phyloP scores from a whole-genome alignment of 352 stramenopile species.

The Thraustotheca clavata region DNA sequence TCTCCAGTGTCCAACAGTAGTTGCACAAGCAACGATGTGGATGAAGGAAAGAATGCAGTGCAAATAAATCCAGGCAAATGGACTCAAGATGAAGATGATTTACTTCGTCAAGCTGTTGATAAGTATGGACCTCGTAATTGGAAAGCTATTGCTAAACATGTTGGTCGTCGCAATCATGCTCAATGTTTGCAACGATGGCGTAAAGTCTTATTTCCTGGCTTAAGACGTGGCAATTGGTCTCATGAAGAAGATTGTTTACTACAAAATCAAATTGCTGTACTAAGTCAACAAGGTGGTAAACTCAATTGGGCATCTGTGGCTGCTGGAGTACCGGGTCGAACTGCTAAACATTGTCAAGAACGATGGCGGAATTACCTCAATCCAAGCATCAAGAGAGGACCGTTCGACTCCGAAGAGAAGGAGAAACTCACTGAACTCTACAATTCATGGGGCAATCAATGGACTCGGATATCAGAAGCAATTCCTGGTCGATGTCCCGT shows the following conservation, averaged over 20 bases:
- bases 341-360: constrained; percentile 93
- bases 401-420: constrained; percentile 89
- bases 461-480: constrained; percentile 79
- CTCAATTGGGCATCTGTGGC: constrained; percentile 57
- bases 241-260: constrained; percentile 86
- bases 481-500: constrained; percentile 20
- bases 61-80: constrained; percentile 22
- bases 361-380: constrained; percentile 95
- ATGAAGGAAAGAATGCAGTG: not conserved
- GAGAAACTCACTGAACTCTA: constrained; percentile 87
- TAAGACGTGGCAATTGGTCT: constrained; percentile 90
- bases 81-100: constrained; percentile 48
- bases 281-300: constrained; percentile 35
- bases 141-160: constrained; percentile 66
- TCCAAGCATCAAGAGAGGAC: constrained; percentile 83
- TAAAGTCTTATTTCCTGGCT: constrained; percentile 84
- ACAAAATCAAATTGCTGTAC: constrained; percentile 55
- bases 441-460: constrained; percentile 89
- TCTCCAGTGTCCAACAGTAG: not conserved
- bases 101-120: constrained; percentile 59
- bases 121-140: constrained; percentile 76
- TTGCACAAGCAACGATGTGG: not conserved
- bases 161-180: constrained; percentile 51
- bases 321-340: constrained; percentile 47
- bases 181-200: constrained; percentile 77